Conservation (phyloP, 1,284 basidiomycete species). For the Ganoderma leucocontextum region DNA sequence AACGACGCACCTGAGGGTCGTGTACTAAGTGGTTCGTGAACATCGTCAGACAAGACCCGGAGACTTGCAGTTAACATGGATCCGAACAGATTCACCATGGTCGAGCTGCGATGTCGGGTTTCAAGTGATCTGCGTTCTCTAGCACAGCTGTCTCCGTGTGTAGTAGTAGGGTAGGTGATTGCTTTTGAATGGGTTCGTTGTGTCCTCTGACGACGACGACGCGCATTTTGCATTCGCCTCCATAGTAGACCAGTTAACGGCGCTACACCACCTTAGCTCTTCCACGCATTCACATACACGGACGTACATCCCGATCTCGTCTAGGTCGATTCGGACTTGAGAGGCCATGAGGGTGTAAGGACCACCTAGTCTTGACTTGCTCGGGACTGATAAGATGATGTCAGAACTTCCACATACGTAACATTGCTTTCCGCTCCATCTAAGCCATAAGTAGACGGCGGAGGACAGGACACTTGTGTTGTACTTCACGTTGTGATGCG, state of each 20-base stretch:
- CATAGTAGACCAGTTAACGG: conserved; percentile 51
- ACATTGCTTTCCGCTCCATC: too few relatives aligned
- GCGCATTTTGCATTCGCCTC: conserved; percentile 31
- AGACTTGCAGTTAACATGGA: conserved; percentile 31
- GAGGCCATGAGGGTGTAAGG: background rate
- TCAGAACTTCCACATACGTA: background rate
- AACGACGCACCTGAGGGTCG: too few relatives aligned
- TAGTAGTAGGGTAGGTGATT: conserved; percentile 58
- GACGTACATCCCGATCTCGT: conserved; percentile 34
- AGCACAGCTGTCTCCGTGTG: conserved; percentile 65
- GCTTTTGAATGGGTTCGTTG: conserved; percentile 62
- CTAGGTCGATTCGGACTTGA: conserved; percentile 8
- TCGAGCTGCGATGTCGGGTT: conserved; percentile 50
- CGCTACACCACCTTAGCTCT: conserved; percentile 62
- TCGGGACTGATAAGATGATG: background rate
- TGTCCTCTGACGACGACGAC: conserved; percentile 60
- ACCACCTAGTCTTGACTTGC: background rate
- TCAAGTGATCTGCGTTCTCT: conserved; percentile 57
- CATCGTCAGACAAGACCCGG: too few relatives aligned
- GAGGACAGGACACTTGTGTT: too few relatives aligned
- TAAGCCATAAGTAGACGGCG: too few relatives aligned
- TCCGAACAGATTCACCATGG: conserved; percentile 49
- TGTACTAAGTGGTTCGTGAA: too few relatives aligned
- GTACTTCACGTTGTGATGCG: too few relatives aligned
- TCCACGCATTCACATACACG: conserved; percentile 54